Base-by-base conservation (phyloP, 164 flowering plant genomes). In the Chloranthus sessilifolius region DNA sequence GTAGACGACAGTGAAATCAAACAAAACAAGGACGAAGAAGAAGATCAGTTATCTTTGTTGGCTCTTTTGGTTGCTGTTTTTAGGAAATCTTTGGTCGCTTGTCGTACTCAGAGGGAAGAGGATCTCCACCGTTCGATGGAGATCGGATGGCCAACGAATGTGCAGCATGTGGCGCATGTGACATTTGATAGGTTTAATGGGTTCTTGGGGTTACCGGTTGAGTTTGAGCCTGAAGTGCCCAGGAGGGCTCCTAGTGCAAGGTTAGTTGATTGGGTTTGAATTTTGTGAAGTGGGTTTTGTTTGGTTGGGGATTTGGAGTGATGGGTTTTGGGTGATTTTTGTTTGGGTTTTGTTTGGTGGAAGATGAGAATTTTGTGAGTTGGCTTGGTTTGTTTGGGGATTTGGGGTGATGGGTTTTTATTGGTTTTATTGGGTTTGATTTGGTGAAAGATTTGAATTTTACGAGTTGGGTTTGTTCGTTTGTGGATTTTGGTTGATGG, bases 181-280 rank as follows among this genome's bases (percentile, higher is more conserved):
- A 91, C 98, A 16, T 91, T 91, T 53, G 98, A 91, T 61, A 68
- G 92, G 55, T 88, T 91, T 57, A 74, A 83, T 77, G 98, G 98
- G 22, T 91, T 91, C 65, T 65, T 85, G 50, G 96, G 98, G 7
- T 73, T 91, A 76, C 98, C 96, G 30, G 96, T 73, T 27, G 98
- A 91, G 68, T 83, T 85, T 44, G 88, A 91, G 62, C 92, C 83
- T 20, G 95, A 85, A 40, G 90, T 91, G 5, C 87, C 88, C 54
- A 55, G 84, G 48, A 76, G 88, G 61, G 75, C 92, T 48, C 98
- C 98, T 20, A 91, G 95, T 68, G 98, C 98, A 19, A 91, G 98
- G 96, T 91, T 12, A 28, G 70, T 34, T 39, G 30, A 3, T 35
- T 30, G 24, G 2, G 44, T 22, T 12, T 16, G 10, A 17, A 52